Evolutionary conservation across 345 rosid genomes (phyloP).

Genomic region (Heritiera littoralis): DNA sequence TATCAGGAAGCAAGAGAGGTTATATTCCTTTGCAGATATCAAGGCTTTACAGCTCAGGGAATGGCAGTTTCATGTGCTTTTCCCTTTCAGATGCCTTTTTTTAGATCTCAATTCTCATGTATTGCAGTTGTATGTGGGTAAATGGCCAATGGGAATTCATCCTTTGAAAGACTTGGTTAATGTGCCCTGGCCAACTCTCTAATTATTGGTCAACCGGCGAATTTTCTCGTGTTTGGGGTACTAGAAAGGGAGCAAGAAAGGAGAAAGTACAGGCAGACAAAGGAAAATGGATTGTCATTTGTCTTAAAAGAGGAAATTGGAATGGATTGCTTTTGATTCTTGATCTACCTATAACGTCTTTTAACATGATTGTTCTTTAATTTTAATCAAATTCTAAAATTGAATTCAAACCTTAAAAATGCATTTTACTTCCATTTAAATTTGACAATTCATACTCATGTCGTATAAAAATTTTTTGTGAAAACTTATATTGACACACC

Average conservation of each 20-base stretch:
- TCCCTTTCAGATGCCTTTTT: constrained; percentile 4
- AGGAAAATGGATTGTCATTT: too few species aligned
- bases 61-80: constrained; percentile 12
- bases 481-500: too few species aligned
- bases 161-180: not conserved
- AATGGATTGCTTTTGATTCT: not conserved
- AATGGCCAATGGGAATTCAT: not conserved
- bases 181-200: not conserved
- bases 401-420: too few species aligned
- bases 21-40: constrained; percentile 15
- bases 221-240: not conserved
- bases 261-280: too few species aligned
- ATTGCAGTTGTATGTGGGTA: not conserved
- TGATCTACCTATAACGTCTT: too few species aligned
- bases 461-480: too few species aligned
- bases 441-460: too few species aligned
- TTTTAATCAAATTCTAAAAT: not conserved
- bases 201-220: constrained; percentile 7
- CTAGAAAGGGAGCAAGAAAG: not conserved
- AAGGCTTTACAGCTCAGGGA: constrained; percentile 29
- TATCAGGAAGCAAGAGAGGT: constrained; percentile 12
- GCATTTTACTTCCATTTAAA: too few species aligned
- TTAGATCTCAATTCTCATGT: not conserved
- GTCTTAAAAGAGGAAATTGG: not conserved
- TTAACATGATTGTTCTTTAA: too few species aligned